Percentiles rank a stretch among this genome's conserved stretches.
Evolutionary conservation across 495 filamentous ascomycete species (phyloP).

Genomic region (Penicillium lagena): DNA sequence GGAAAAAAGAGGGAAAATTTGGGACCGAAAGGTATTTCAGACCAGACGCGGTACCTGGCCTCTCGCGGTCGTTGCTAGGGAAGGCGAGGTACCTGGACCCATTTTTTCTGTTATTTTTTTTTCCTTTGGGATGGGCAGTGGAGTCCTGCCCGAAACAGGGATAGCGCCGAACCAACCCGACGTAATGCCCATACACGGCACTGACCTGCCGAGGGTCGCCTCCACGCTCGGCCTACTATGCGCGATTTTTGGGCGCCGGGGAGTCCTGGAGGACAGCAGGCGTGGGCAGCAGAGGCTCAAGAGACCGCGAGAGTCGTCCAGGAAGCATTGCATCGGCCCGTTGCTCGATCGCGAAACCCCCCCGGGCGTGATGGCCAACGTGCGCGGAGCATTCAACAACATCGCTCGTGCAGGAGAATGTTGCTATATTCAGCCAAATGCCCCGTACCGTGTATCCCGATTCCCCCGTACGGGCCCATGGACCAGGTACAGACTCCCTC

Average conservation of each 20-base stretch:
- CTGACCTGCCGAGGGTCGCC: constrained; percentile 9
- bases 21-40: constrained; percentile 1
- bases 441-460: constrained; percentile 3
- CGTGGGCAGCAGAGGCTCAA: too few relatives aligned
- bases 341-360: not conserved
- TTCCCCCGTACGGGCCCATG: not conserved
- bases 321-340: too few relatives aligned
- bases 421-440: constrained; percentile 10
- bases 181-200: not conserved
- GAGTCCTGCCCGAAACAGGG: not conserved
- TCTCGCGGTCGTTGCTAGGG: not conserved
- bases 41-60: not conserved
- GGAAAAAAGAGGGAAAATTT: constrained; percentile 7
- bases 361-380: too few relatives aligned
- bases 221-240: constrained; percentile 17
- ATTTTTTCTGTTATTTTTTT: not conserved
- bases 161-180: not conserved
- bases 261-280: not conserved
- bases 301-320: too few relatives aligned
- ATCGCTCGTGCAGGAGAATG: constrained; percentile 17
- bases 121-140: not conserved
- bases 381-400: too few relatives aligned
- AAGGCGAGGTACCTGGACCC: constrained; percentile 9
- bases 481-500: too few relatives aligned
- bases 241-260: constrained; percentile 20